Percentiles rank a stretch among this genome's conserved stretches.
These are phyloP conservation scores for Suillus subalutaceus DNA, from an alignment of 768 basidiomycete genomes.

Conservation along the genomic window DNA sequence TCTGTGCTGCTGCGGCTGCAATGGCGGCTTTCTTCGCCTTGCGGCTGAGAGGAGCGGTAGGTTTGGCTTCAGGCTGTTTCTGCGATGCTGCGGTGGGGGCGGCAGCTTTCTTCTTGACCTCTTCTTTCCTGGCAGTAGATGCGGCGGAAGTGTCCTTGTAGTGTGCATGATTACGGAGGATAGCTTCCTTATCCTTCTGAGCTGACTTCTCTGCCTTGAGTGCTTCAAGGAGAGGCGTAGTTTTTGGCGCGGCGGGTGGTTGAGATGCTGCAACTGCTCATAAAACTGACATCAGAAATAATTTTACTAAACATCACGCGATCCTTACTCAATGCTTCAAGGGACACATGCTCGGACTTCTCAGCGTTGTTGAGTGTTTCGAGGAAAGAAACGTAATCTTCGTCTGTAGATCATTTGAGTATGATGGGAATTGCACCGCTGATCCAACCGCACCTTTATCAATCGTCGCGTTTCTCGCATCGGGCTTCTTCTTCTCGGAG, in stretches of 20 bases:
- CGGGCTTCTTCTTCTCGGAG: conserved; percentile 70
- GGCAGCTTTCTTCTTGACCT: conserved; percentile 42
- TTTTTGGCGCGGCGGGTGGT: conserved; percentile 64
- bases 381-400: conserved; percentile 82
- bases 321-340: conserved; percentile 64
- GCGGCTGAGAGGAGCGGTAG: conserved; percentile 35
- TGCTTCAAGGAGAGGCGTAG: conserved; percentile 91
- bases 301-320: not conserved
- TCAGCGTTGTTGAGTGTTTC: conserved; percentile 61
- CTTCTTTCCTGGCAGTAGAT: conserved; percentile 36
- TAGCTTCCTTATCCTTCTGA: conserved; percentile 73
- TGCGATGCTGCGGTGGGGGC: conserved; percentile 21
- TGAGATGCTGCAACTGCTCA: conserved; percentile 64
- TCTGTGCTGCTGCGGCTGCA: conserved; percentile 22
- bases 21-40: conserved; percentile 38
- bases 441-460: conserved; percentile 66
- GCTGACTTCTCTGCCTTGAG: conserved; percentile 77
- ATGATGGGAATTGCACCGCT: conserved; percentile 8
- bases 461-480: conserved; percentile 84
- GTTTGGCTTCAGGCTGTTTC: conserved; percentile 36
- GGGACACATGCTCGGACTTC: conserved; percentile 59
- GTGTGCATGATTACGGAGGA: conserved; percentile 71
- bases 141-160: conserved; percentile 55
- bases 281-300: not conserved
- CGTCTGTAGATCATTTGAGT: conserved; percentile 51